Conservation (phyloP, 768 basidiomycete species). For the Phylloporus rhodoxanthus region DNA sequence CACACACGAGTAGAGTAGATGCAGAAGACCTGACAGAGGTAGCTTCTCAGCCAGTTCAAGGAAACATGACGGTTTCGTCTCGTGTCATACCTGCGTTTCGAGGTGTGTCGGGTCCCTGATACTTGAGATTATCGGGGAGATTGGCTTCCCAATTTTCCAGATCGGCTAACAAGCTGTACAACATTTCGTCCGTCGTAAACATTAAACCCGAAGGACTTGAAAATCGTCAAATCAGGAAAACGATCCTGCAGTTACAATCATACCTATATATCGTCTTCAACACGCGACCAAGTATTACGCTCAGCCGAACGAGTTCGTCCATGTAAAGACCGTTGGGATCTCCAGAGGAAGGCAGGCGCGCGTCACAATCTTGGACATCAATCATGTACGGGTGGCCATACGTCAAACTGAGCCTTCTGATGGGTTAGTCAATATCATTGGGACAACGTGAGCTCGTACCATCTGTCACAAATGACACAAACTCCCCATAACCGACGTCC, state of each 20-base stretch:
- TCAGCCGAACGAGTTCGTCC: conserved; percentile 87
- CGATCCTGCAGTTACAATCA: conserved; percentile 7
- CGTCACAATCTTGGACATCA: conserved; percentile 94
- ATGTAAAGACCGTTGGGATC: conserved; percentile 75
- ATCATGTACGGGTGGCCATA: conserved; percentile 96
- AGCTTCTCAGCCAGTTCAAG: conserved; percentile 1
- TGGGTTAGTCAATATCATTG: conserved; percentile 2
- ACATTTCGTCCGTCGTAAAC: conserved; percentile 75
- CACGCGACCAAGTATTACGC: conserved; percentile 85
- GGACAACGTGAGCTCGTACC: conserved; percentile 41
- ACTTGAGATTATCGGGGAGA: conserved; percentile 74
- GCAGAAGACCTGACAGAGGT: conserved; percentile 62
- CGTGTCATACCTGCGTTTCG: conserved; percentile 56
- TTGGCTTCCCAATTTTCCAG: conserved; percentile 72
- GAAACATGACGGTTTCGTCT: background rate
- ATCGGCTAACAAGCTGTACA: conserved; percentile 58
- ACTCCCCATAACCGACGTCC: conserved; percentile 89
- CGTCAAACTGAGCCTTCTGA: conserved; percentile 70
- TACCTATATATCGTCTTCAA: conserved; percentile 91
- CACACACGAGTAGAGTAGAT: conserved; percentile 82
- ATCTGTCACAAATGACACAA: conserved; percentile 92
- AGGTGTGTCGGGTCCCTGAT: conserved; percentile 62
- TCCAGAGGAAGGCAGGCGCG: conserved; percentile 84
- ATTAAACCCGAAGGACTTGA: conserved; percentile 80
- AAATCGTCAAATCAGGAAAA: conserved; percentile 3